These are phyloP conservation scores for Sugiyamaella xylanicola DNA, from an alignment of 1,139 yeast species.

Conservation along the genomic window DNA sequence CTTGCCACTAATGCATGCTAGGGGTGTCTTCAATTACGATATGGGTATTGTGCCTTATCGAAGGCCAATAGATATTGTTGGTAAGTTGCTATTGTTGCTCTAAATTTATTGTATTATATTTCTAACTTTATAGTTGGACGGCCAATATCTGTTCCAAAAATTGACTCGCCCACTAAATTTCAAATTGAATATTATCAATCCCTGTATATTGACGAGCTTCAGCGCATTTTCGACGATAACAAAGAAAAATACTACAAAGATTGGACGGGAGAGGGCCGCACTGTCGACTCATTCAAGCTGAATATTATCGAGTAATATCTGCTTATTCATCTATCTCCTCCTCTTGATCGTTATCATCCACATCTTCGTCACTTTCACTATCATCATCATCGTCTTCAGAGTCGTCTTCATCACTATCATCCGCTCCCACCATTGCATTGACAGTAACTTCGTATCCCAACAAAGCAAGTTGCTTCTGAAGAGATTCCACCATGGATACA, in stretches of 20 bases:
- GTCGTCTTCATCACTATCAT: constrained; percentile 39
- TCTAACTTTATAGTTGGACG: constrained; percentile 49
- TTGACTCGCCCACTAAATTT: constrained; percentile 48
- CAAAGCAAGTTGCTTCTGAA: constrained; percentile 51
- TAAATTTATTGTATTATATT: neutral
- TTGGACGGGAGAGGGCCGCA: constrained; percentile 21
- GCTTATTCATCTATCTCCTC: constrained; percentile 5
- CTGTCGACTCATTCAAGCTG: constrained; percentile 23
- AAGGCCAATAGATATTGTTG: constrained; percentile 68
- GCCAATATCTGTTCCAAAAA: constrained; percentile 71
- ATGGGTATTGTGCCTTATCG: constrained; percentile 89
- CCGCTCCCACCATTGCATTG: constrained; percentile 52
- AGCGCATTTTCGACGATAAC: constrained; percentile 67
- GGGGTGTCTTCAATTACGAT: constrained; percentile 91
- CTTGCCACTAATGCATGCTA: constrained; percentile 85
- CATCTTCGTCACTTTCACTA: constrained; percentile 24
- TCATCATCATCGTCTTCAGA: constrained; percentile 28
- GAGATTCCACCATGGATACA: constrained; percentile 57
- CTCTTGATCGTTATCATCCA: constrained; percentile 18
- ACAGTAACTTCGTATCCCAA: constrained; percentile 64
- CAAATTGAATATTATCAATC: constrained; percentile 72
- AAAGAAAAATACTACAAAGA: constrained; percentile 51
- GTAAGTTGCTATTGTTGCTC: constrained; percentile 33
- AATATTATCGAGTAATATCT: constrained; percentile 29
- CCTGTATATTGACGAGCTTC: constrained; percentile 67